These are phyloP conservation scores for Fusarium humuli DNA, from an alignment of 2,329 filamentous ascomycete species.

Conservation along the genomic window DNA sequence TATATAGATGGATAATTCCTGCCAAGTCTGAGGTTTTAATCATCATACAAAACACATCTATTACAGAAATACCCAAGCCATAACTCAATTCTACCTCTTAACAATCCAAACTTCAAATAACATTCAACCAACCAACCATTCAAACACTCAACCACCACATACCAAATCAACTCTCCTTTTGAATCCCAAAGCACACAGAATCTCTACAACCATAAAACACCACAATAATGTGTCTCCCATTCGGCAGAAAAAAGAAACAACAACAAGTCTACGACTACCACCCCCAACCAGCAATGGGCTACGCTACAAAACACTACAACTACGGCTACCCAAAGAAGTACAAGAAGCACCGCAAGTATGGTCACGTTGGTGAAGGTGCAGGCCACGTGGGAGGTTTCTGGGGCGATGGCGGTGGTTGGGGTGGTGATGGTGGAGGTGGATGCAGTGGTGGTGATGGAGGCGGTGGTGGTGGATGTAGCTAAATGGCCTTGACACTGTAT, in stretches of 20 bases:
- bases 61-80: not conserved
- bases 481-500: no score
- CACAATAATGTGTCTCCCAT: not conserved
- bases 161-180: not conserved
- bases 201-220: not conserved
- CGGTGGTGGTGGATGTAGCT: not conserved
- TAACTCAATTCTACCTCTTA: not conserved
- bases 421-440: not conserved
- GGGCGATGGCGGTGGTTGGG: not conserved
- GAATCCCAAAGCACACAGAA: rapidly evolving
- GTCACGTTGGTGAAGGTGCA: not conserved
- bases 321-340: not conserved
- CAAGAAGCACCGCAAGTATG: not conserved
- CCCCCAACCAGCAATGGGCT: not conserved
- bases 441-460: not conserved
- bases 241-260: not conserved
- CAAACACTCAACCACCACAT: not conserved
- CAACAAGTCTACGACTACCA: not conserved
- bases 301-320: not conserved
- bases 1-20: not conserved
- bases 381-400: not conserved
- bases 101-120: rapidly evolving
- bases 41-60: no score
- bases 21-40: no score
- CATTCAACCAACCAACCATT: no score